Evolutionary conservation across 2,329 filamentous ascomycete genomes (phyloP).

Genomic region (Ophiostoma sp.): DNA sequence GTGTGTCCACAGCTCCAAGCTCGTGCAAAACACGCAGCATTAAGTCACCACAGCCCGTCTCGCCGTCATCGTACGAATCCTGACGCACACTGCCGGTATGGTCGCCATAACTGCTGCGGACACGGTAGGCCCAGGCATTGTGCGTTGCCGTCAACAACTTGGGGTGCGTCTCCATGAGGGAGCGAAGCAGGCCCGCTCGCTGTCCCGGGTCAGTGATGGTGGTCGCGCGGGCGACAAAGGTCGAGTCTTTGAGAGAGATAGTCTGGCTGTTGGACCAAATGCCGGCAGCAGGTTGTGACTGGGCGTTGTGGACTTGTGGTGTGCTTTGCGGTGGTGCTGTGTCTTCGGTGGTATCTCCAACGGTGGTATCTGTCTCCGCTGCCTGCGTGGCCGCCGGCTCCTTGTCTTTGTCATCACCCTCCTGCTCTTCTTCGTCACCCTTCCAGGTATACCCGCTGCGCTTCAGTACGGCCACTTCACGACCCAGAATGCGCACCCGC

Average conservation of each 20-base stretch:
- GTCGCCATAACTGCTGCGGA: conserved; percentile 30
- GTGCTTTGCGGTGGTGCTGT: conserved; percentile 23
- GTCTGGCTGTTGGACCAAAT: conserved; percentile 54
- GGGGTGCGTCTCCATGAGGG: conserved; percentile 50
- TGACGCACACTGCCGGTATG: conserved; percentile 40
- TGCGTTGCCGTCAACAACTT: conserved; percentile 57
- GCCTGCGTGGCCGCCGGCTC: not conserved
- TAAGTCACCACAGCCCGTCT: conserved; percentile 58
- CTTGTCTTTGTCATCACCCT: conserved; percentile 20
- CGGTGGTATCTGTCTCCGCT: not conserved
- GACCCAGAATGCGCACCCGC: conserved; percentile 67
- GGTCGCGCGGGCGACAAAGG: conserved; percentile 57
- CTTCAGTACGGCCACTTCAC: conserved; percentile 74
- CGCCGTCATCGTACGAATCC: conserved; percentile 61
- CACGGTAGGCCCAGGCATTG: conserved; percentile 58
- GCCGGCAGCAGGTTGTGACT: conserved; percentile 29
- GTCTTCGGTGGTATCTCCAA: conserved; percentile 23
- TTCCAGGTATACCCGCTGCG: conserved; percentile 70
- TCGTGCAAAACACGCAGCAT: conserved; percentile 57
- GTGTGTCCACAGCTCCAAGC: conserved; percentile 49
- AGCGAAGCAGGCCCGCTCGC: conserved; percentile 47
- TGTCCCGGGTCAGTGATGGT: conserved; percentile 42
- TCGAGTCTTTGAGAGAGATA: conserved; percentile 55
- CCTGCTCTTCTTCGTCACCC: conserved; percentile 40
- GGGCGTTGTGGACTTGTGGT: conserved; percentile 26